phyloP scores from a whole-genome alignment of 352 stramenopile genomes.

The Phytophthora meadii region DNA sequence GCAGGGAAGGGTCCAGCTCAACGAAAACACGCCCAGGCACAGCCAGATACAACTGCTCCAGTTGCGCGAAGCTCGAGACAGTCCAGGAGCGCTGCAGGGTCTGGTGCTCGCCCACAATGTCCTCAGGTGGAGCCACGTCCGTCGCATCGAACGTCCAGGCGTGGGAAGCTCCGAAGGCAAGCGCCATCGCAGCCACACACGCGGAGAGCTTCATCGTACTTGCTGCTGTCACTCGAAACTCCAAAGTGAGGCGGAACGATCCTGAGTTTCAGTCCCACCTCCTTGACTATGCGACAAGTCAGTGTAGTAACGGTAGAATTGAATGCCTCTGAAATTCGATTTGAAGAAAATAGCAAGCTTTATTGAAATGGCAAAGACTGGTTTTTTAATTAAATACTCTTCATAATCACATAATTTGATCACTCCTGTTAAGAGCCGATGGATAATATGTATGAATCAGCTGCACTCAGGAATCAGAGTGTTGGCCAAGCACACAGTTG shows the following conservation, averaged over 20 bases:
- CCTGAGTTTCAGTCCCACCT: conserved; percentile 24
- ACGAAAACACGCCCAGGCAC: conserved; percentile 67
- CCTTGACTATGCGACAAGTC: conserved; percentile 16
- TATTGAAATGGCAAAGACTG: too few species aligned
- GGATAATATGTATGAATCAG: too few species aligned
- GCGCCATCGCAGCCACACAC: conserved; percentile 25
- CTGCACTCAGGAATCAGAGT: neutral
- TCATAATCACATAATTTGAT: neutral
- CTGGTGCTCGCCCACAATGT: conserved; percentile 49
- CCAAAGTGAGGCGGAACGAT: conserved; percentile 27
- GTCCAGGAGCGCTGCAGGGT: conserved; percentile 49
- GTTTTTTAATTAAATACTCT: too few species aligned
- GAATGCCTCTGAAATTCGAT: too few species aligned
- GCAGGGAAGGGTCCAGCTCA: conserved; percentile 45
- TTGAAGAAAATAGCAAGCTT: too few species aligned
- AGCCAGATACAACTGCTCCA: conserved; percentile 57
- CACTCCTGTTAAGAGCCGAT: neutral
- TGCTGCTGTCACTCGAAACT: conserved; percentile 9
- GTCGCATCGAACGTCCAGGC: conserved; percentile 48
- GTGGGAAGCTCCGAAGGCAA: conserved; percentile 20
- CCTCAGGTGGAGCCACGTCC: conserved; percentile 32
- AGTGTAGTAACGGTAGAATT: neutral
- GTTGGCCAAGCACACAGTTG: too few species aligned
- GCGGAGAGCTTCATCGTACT: conserved; percentile 36
- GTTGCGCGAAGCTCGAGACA: conserved; percentile 47